These are phyloP conservation scores for Xylaria sp. DNA, from an alignment of 2,329 filamentous ascomycete species.

Conservation along the genomic window DNA sequence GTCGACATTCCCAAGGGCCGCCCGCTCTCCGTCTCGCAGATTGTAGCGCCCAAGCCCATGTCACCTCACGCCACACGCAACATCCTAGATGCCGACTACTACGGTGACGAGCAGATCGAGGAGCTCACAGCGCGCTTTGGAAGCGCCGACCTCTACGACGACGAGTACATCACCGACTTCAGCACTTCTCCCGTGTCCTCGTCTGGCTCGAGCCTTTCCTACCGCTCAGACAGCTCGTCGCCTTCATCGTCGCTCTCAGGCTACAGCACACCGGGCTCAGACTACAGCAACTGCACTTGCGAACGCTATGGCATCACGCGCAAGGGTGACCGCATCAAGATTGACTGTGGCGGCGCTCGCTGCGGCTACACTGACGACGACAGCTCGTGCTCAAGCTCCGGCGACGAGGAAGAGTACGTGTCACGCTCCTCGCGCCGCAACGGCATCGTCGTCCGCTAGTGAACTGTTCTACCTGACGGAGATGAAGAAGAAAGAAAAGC, in stretches of 20 bases:
- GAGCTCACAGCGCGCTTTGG: slow-evolving; percentile 79
- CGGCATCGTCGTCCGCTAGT: slow-evolving; percentile 63
- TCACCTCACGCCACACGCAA: slow-evolving; percentile 86
- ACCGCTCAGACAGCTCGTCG: slow-evolving; percentile 73
- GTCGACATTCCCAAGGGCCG: slow-evolving; percentile 85
- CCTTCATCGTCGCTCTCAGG: slow-evolving; percentile 76
- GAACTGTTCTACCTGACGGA: slow-evolving; percentile 22
- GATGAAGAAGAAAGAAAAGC: slow-evolving; percentile 36
- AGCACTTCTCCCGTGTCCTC: slow-evolving; percentile 67
- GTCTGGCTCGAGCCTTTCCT: slow-evolving; percentile 71
- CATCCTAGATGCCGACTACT: slow-evolving; percentile 83
- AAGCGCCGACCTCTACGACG: slow-evolving; percentile 62
- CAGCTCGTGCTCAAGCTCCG: slow-evolving; percentile 71
- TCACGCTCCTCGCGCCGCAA: slow-evolving; percentile 64
- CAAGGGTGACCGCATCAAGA: slow-evolving; percentile 89
- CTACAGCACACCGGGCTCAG: slow-evolving; percentile 79
- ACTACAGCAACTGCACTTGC: slow-evolving; percentile 83
- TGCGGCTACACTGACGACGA: slow-evolving; percentile 81
- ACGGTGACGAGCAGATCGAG: slow-evolving; percentile 73
- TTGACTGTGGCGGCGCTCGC: slow-evolving; percentile 89
- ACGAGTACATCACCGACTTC: slow-evolving; percentile 62
- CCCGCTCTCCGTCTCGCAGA: slow-evolving; percentile 84
- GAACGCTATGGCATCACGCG: slow-evolving; percentile 97
- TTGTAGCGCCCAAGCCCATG: slow-evolving; percentile 87
- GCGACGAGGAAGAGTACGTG: slow-evolving; percentile 65